These are phyloP conservation scores for Chalara sp. DNA, from an alignment of 2,329 filamentous ascomycete species.

Conservation along the genomic window DNA sequence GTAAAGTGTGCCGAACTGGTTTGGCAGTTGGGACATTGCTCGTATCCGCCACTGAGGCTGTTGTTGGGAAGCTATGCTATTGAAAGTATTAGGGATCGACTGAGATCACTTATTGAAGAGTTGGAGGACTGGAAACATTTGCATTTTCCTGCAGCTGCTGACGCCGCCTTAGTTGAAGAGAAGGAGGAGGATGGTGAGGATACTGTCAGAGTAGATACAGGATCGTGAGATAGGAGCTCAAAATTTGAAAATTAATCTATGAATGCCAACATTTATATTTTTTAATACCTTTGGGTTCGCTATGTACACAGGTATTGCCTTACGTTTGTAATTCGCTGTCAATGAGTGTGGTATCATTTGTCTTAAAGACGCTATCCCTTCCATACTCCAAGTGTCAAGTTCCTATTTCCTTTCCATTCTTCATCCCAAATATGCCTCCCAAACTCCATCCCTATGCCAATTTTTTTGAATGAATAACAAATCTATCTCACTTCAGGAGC, in stretches of 20 bases:
- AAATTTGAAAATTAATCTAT: background rate
- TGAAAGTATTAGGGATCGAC: slow-evolving; percentile 84
- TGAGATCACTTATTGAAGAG: slow-evolving; percentile 90
- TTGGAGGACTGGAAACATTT: slow-evolving; percentile 89
- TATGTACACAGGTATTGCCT: too few relatives aligned
- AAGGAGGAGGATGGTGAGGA: slow-evolving; percentile 26
- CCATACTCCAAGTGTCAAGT: background rate
- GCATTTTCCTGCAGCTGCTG: slow-evolving; percentile 52
- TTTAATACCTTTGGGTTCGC: background rate
- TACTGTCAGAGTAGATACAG: slow-evolving; percentile 11
- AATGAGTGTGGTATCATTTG: slow-evolving; percentile 17
- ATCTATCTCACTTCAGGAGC: slow-evolving; percentile 31
- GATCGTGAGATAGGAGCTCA: slow-evolving; percentile 1
- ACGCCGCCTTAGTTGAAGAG: slow-evolving; percentile 30
- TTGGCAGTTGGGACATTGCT: slow-evolving; percentile 92
- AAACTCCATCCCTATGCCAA: background rate
- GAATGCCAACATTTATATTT: background rate
- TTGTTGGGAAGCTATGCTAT: slow-evolving; percentile 92
- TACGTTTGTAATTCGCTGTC: slow-evolving; percentile 1
- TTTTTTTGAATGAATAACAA: slow-evolving; percentile 1
- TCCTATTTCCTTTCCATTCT: background rate
- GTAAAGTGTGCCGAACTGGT: slow-evolving; percentile 90
- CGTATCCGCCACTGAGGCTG: slow-evolving; percentile 81
- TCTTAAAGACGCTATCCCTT: background rate
- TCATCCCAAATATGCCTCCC: background rate